These are phyloP conservation scores for Candida bentonensis DNA, from an alignment of 805 yeast species.

Conservation along the genomic window DNA sequence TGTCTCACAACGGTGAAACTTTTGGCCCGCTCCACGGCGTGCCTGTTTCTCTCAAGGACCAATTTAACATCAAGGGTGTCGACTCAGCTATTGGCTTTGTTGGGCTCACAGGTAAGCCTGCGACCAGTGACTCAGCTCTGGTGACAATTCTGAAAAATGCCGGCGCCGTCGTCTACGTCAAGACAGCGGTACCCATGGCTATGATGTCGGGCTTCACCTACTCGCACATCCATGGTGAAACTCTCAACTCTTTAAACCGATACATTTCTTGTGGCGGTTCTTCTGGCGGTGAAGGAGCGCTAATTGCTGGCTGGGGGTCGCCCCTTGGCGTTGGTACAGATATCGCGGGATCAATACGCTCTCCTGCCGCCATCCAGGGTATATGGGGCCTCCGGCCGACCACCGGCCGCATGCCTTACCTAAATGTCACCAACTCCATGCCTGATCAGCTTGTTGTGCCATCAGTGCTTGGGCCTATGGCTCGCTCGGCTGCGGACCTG, in stretches of 20 bases:
- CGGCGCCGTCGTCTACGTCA: conserved; percentile 48
- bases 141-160: conserved; percentile 31
- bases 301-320: conserved; percentile 32
- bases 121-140: conserved; percentile 34
- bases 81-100: conserved; percentile 31
- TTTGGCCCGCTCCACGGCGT: conserved; percentile 58
- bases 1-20: conserved; percentile 18
- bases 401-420: conserved; percentile 26
- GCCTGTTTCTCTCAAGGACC: conserved; percentile 57
- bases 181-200: conserved; percentile 44
- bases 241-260: conserved; percentile 32
- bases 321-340: conserved; percentile 38
- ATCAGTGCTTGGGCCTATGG: conserved; percentile 55
- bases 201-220: conserved; percentile 41
- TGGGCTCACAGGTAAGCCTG: conserved; percentile 23
- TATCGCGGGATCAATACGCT: conserved; percentile 38
- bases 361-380: conserved; percentile 32
- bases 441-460: conserved; percentile 18
- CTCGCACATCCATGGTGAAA: conserved; percentile 32
- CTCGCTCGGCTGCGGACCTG: conserved; percentile 47
- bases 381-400: conserved; percentile 32
- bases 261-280: conserved; percentile 37
- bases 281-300: conserved; percentile 41
- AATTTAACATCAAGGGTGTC: conserved; percentile 38
- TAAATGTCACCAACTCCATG: background rate